Conservation (phyloP, 1,284 basidiomycete genomes). For the Pyrrhoderma lamaoense region DNA sequence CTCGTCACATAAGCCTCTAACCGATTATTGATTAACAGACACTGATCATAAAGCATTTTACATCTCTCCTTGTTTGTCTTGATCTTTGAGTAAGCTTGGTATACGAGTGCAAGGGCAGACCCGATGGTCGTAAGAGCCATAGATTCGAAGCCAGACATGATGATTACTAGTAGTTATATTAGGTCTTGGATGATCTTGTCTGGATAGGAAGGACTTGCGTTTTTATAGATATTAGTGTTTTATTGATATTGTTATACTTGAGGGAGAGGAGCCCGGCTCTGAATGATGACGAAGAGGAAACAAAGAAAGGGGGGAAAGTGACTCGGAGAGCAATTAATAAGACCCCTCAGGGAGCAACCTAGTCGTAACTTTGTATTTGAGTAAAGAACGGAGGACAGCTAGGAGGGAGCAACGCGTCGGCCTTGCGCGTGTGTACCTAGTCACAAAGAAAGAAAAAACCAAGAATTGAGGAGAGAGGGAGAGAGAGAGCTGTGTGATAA, state of each 20-base stretch:
- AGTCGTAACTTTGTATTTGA: too few species aligned
- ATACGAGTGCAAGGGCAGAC: slow-evolving; percentile 21
- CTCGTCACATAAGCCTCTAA: slow-evolving; percentile 11
- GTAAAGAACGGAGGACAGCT: too few species aligned
- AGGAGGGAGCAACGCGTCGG: too few species aligned
- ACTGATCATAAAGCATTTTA: slow-evolving; percentile 21
- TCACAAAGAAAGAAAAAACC: not conserved
- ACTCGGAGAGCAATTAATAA: too few species aligned
- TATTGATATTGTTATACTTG: too few species aligned
- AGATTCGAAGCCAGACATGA: slow-evolving; percentile 14
- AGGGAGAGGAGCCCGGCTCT: not conserved
- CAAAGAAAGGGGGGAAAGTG: too few species aligned
- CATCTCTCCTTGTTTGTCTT: slow-evolving; percentile 23
- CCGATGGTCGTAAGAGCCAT: slow-evolving; percentile 18
- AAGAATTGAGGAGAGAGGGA: not conserved
- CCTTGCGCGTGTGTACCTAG: too few species aligned
- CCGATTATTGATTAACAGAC: slow-evolving; percentile 21
- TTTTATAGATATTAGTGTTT: too few species aligned
- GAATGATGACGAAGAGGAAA: too few species aligned
- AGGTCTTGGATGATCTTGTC: too few species aligned
- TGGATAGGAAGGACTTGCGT: too few species aligned
- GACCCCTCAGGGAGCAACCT: too few species aligned
- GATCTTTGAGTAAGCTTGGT: slow-evolving; percentile 22
- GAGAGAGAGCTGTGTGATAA: not conserved
- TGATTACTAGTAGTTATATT: not conserved